These are phyloP conservation scores for Trypanosoma mega DNA, from an alignment of 208 protist species.

Conservation along the genomic window DNA sequence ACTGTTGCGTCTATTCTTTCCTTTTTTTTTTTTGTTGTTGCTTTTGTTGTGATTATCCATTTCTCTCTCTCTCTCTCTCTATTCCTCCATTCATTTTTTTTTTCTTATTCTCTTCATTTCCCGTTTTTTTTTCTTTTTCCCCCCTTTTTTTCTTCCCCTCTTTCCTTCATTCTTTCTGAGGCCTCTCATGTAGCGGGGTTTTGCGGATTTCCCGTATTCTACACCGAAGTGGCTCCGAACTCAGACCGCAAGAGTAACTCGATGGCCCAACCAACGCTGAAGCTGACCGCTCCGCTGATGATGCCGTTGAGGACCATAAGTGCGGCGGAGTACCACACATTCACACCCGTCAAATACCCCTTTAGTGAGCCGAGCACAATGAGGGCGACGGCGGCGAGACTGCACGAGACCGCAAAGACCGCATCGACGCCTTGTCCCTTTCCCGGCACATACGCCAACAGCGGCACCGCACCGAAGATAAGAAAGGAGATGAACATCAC, in stretches of 20 bases:
- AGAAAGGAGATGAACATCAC: constrained; percentile 95
- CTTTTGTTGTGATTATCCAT: too few species aligned
- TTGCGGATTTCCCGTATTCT: background rate
- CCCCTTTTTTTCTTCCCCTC: constrained; percentile 1
- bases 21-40: too few species aligned
- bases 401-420: constrained; percentile 78
- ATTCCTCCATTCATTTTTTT: background rate
- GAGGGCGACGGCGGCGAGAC: constrained; percentile 75
- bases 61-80: too few species aligned
- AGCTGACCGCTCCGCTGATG: constrained; percentile 84
- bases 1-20: too few species aligned
- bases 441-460: constrained; percentile 82
- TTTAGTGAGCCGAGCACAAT: constrained; percentile 86
- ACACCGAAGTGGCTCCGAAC: background rate
- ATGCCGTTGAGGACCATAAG: constrained; percentile 88
- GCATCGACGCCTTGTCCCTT: constrained; percentile 68
- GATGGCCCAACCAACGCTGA: constrained; percentile 68
- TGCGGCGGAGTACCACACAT: constrained; percentile 54
- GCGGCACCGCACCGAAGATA: constrained; percentile 88
- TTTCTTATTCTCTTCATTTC: constrained; percentile 1
- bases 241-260: constrained; percentile 47
- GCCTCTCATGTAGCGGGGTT: background rate
- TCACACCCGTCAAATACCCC: constrained; percentile 77
- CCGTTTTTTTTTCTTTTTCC: background rate
- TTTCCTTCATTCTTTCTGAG: background rate